Conservation (phyloP, 345 rosid species). For the Hypericum androsaemum region DNA sequence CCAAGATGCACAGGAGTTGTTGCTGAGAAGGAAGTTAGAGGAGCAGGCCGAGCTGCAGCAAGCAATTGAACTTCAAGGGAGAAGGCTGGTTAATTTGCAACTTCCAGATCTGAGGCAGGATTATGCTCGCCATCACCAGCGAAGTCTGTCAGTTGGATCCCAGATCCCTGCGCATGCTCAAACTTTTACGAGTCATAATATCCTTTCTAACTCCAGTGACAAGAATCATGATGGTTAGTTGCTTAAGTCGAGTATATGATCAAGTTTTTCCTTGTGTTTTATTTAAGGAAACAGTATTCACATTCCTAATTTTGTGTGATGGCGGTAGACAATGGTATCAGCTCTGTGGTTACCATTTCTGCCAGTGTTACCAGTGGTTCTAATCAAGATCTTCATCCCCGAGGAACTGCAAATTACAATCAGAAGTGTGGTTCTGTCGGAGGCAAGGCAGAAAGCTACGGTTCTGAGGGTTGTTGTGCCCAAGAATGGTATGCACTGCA, state of each 20-base stretch:
- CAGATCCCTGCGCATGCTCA: slow-evolving; percentile 31
- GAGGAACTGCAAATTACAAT: slow-evolving; percentile 13
- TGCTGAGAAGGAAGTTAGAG: too few relatives aligned
- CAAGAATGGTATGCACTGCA: slow-evolving; percentile 21
- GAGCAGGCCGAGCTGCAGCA: too few relatives aligned
- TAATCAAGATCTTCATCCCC: slow-evolving; percentile 22
- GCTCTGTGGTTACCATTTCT: slow-evolving; percentile 17
- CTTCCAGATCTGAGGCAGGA: slow-evolving; percentile 65
- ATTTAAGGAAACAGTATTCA: slow-evolving; percentile 4
- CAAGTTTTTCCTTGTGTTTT: background rate
- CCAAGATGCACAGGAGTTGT: too few relatives aligned
- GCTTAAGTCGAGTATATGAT: background rate
- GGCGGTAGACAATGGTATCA: slow-evolving; percentile 28
- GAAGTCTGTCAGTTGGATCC: slow-evolving; percentile 63
- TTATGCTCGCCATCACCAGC: slow-evolving; percentile 44
- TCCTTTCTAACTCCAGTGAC: too few relatives aligned
- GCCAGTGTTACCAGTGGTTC: slow-evolving; percentile 9
- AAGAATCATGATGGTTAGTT: slow-evolving; percentile 34
- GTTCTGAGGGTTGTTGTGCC: slow-evolving; percentile 11
- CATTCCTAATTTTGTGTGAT: slow-evolving; percentile 3
- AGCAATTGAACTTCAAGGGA: too few relatives aligned
- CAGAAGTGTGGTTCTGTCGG: too few relatives aligned
- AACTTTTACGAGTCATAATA: slow-evolving; percentile 28
- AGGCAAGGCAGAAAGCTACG: slow-evolving; percentile 16
- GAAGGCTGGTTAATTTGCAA: slow-evolving; percentile 48